Percentiles rank a stretch among this genome's conserved stretches.
phyloP scores from a whole-genome alignment of 2,329 filamentous ascomycete species.

The Tolypocladium pustulatum region DNA sequence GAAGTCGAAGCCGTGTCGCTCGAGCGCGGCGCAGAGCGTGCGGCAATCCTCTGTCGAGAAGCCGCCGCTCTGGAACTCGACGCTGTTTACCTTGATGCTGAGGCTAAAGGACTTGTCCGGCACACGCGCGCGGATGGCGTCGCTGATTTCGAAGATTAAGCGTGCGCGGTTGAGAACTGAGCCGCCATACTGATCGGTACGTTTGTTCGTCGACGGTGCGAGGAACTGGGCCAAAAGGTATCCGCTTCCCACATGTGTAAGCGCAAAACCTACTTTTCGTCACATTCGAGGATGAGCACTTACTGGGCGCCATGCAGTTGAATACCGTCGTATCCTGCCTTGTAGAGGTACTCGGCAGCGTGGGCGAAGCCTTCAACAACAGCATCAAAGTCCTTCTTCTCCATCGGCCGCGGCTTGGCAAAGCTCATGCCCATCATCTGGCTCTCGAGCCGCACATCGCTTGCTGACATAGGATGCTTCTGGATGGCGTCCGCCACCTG shows the following conservation, averaged over 20 bases:
- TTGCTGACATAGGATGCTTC: conserved; percentile 28
- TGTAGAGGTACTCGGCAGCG: conserved; percentile 49
- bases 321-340: conserved; percentile 48
- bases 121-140: conserved; percentile 20
- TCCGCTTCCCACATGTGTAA: conserved; percentile 17
- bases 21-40: conserved; percentile 34
- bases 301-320: conserved; percentile 40
- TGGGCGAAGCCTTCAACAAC: conserved; percentile 53
- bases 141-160: conserved; percentile 33
- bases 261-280: neutral
- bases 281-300: neutral
- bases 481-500: conserved; percentile 10
- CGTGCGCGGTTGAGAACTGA: conserved; percentile 31
- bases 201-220: conserved; percentile 34
- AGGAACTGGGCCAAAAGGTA: conserved; percentile 45
- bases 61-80: conserved; percentile 44
- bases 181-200: conserved; percentile 41
- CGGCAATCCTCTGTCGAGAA: conserved; percentile 40
- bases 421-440: conserved; percentile 17
- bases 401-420: conserved; percentile 41
- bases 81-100: conserved; percentile 46
- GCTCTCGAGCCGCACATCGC: conserved; percentile 22
- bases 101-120: conserved; percentile 27
- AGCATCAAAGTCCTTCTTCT: conserved; percentile 40
- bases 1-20: conserved; percentile 41